Evolutionary conservation across 495 filamentous ascomycete genomes (phyloP).

Genomic region (Hypoxylon fuscum): DNA sequence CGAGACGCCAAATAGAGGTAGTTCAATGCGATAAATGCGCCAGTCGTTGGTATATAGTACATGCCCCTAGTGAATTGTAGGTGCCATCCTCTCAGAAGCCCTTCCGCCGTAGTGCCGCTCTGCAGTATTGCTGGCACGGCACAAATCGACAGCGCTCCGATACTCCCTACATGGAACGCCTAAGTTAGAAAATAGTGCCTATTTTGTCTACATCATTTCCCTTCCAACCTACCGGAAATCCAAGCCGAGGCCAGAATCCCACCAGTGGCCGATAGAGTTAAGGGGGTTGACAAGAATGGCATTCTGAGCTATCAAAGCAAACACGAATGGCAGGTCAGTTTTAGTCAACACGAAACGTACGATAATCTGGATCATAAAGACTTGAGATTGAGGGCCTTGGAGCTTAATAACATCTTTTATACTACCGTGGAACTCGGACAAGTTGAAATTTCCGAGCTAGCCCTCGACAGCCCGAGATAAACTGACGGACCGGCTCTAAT

Average conservation of each 20-base stretch:
- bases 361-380: no score
- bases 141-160: conserved; percentile 46
- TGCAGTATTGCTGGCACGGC: conserved; percentile 47
- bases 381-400: no score
- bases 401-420: background rate
- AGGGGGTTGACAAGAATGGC: conserved; percentile 39
- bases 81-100: conserved; percentile 38
- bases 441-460: conserved; percentile 28
- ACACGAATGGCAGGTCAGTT: no score
- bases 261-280: conserved; percentile 35
- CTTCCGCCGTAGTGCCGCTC: conserved; percentile 40
- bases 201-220: background rate
- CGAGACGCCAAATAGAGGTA: conserved; percentile 55
- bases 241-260: conserved; percentile 42
- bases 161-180: conserved; percentile 45
- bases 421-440: conserved; percentile 16
- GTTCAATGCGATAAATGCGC: conserved; percentile 41
- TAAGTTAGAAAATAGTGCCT: background rate
- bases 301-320: conserved; percentile 11
- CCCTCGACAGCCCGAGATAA: no score
- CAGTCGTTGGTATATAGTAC: conserved; percentile 48
- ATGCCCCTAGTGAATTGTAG: conserved; percentile 48
- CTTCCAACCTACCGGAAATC: conserved; percentile 36
- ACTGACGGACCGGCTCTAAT: no score
- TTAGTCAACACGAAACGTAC: background rate